phyloP scores from a whole-genome alignment of 169 alveolate species.

The Babesia caballi region DNA sequence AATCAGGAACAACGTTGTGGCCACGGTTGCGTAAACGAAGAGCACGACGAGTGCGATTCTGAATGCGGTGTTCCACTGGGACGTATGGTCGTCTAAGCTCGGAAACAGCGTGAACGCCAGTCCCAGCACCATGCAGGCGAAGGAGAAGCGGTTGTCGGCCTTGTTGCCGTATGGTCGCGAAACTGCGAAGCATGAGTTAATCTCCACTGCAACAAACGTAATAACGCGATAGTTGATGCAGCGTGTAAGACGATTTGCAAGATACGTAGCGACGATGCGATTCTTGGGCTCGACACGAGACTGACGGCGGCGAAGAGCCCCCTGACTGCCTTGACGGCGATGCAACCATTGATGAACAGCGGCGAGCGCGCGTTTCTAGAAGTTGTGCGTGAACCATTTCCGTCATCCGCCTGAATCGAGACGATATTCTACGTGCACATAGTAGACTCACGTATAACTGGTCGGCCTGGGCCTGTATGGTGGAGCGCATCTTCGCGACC shows the following conservation, averaged over 20 bases:
- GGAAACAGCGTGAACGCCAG: background rate
- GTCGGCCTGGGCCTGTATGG: constrained; percentile 5
- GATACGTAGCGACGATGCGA: background rate
- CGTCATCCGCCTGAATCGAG: background rate
- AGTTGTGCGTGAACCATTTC: no score
- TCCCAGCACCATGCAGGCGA: constrained; percentile 12
- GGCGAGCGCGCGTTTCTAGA: background rate
- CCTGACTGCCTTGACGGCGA: background rate
- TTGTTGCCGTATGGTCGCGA: constrained; percentile 1
- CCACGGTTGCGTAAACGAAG: background rate
- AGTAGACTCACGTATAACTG: background rate
- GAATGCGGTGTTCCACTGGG: background rate
- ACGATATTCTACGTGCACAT: background rate
- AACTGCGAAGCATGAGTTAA: background rate
- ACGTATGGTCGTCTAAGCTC: background rate
- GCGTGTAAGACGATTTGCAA: background rate
- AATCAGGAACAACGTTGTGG: background rate
- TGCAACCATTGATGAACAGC: background rate
- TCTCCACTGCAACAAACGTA: background rate
- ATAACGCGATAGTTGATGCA: background rate
- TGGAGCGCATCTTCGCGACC: constrained; percentile 3
- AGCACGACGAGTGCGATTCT: background rate
- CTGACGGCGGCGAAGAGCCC: background rate
- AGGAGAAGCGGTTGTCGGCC: constrained; percentile 1
- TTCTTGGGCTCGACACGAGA: background rate